Evolutionary conservation across 139 green algal species (phyloP).

Genomic region (Micractinium sp.): DNA sequence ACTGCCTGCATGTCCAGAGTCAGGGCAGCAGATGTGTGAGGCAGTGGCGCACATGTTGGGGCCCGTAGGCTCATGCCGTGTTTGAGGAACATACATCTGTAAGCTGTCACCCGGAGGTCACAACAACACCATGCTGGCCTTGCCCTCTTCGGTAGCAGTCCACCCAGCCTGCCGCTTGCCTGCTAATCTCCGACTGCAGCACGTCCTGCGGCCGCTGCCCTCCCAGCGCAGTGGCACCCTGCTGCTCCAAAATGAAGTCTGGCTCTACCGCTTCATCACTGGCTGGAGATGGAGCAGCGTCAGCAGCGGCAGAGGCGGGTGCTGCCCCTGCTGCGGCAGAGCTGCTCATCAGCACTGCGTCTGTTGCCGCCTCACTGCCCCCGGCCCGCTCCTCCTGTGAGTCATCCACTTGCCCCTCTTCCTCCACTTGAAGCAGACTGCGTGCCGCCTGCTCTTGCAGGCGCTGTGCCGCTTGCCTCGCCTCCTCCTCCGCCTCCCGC

Average conservation of each 20-base stretch:
- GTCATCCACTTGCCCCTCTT: background rate
- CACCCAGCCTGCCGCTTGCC: background rate
- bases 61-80: background rate
- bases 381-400: background rate
- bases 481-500: background rate
- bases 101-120: too few species aligned
- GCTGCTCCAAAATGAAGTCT: background rate
- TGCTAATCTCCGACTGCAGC: background rate
- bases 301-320: background rate
- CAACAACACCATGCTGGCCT: background rate
- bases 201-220: background rate
- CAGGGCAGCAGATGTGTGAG: background rate
- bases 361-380: background rate
- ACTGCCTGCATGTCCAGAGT: conserved; percentile 1
- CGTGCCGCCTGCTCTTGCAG: background rate
- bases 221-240: background rate
- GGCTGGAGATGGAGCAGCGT: background rate
- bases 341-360: background rate
- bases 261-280: background rate
- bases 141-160: too few species aligned
- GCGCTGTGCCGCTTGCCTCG: background rate
- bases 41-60: background rate
- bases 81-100: background rate
- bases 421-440: background rate
- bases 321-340: background rate